phyloP scores from a whole-genome alignment of 306 rosid genomes.

The Ormosia emarginata region DNA sequence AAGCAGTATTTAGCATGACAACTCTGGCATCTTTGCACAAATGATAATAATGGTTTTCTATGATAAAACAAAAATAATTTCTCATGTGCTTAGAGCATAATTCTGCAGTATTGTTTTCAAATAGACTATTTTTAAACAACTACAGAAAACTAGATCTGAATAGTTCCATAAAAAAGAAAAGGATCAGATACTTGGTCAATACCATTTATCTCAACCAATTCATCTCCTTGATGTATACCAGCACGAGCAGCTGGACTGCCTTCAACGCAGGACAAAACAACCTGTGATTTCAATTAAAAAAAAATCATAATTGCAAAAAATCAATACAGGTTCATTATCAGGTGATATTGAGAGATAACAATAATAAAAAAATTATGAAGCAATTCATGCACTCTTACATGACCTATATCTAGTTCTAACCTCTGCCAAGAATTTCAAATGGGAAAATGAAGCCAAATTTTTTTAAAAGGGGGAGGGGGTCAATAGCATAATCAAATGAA shows the following conservation, averaged over 20 bases:
- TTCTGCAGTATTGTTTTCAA: background rate
- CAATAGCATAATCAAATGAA: slow-evolving; percentile 5
- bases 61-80: background rate
- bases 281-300: slow-evolving; percentile 43
- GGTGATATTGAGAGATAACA: background rate
- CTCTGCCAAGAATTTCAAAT: background rate
- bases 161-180: background rate
- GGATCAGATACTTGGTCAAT: background rate
- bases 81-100: background rate
- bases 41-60: background rate
- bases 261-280: slow-evolving; percentile 80
- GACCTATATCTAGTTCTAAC: background rate
- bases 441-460: background rate
- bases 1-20: background rate
- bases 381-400: background rate
- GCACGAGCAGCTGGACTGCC: slow-evolving; percentile 96
- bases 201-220: slow-evolving; percentile 93
- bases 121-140: background rate
- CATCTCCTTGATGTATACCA: slow-evolving; percentile 91
- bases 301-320: background rate
- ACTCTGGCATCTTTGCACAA: background rate
- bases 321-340: background rate
- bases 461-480: background rate
- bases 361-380: background rate
- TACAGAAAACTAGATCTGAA: background rate